phyloP scores from a whole-genome alignment of 2,329 filamentous ascomycete genomes.

The Apiospora malaysiana region DNA sequence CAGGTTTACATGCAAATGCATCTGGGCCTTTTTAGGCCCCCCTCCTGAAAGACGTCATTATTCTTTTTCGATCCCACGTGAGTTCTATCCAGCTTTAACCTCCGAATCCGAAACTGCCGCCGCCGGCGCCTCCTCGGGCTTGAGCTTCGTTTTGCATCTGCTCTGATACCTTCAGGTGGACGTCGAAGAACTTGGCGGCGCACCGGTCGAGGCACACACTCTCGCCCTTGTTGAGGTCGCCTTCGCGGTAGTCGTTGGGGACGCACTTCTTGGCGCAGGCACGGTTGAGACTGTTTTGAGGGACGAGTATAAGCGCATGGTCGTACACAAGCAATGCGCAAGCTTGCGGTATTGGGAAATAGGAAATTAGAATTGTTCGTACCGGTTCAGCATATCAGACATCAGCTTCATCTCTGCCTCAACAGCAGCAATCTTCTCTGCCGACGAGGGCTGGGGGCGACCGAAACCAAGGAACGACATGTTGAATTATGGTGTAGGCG shows the following conservation, averaged over 20 bases:
- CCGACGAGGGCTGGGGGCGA: conserved; percentile 85
- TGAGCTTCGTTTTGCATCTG: conserved; percentile 90
- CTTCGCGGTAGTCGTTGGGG: conserved; percentile 89
- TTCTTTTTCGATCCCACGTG: neutral
- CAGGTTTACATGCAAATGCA: neutral
- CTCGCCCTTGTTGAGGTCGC: conserved; percentile 98
- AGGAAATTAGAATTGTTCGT: conserved; percentile 32
- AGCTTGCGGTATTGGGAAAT: neutral
- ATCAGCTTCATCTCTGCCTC: conserved; percentile 98
- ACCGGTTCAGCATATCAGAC: conserved; percentile 98
- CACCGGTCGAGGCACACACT: conserved; percentile 98
- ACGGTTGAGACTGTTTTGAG: conserved; percentile 71
- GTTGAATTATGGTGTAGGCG: conserved; percentile 34
- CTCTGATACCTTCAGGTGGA: conserved; percentile 96
- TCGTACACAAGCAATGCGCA: neutral
- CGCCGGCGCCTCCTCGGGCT: conserved; percentile 62
- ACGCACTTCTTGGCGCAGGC: conserved; percentile 95
- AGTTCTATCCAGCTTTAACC: conserved; percentile 27
- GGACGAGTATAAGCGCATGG: neutral
- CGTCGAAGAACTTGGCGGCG: conserved; percentile 97
- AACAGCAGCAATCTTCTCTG: conserved; percentile 95
- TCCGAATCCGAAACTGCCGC: conserved; percentile 54
- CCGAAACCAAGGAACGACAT: conserved; percentile 79
- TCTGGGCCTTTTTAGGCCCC: neutral
- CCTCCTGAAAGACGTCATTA: conserved; percentile 2